phyloP scores from a whole-genome alignment of 2,329 filamentous ascomycete species.

The Aaosphaeria arxii region DNA sequence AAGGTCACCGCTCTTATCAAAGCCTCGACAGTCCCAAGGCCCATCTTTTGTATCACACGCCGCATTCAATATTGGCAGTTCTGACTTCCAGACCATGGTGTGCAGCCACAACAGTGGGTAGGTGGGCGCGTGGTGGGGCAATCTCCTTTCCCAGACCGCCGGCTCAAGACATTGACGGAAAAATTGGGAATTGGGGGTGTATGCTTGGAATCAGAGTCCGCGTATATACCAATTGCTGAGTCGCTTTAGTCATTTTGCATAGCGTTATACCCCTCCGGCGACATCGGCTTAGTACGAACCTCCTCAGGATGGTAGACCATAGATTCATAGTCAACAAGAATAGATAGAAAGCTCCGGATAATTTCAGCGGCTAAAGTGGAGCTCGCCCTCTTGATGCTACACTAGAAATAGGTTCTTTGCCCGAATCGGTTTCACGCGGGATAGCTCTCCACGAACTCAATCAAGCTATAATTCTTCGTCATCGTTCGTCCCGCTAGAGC shows the following conservation, averaged over 20 bases:
- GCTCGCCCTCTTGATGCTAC: slow-evolving; percentile 5
- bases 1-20: neutral
- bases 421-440: slow-evolving; percentile 13
- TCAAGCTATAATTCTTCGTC: slow-evolving; percentile 15
- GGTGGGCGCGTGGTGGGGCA: neutral
- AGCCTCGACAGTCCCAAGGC: no score
- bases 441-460: slow-evolving; percentile 20
- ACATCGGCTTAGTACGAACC: slow-evolving; percentile 13
- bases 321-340: slow-evolving; percentile 13
- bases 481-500: neutral
- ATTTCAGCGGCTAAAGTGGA: slow-evolving; percentile 29
- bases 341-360: slow-evolving; percentile 25
- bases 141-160: neutral
- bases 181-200: neutral
- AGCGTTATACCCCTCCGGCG: slow-evolving; percentile 15
- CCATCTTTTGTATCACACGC: no score
- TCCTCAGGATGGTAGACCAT: slow-evolving; percentile 10
- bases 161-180: neutral
- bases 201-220: neutral
- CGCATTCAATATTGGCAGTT: no score
- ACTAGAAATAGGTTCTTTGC: slow-evolving; percentile 17
- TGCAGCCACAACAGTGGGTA: neutral
- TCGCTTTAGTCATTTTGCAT: slow-evolving; percentile 13
- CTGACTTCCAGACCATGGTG: neutral
- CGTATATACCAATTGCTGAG: slow-evolving; percentile 1